Conservation (phyloP, 1,284 basidiomycete species). For the Boletellus deceptivus region DNA sequence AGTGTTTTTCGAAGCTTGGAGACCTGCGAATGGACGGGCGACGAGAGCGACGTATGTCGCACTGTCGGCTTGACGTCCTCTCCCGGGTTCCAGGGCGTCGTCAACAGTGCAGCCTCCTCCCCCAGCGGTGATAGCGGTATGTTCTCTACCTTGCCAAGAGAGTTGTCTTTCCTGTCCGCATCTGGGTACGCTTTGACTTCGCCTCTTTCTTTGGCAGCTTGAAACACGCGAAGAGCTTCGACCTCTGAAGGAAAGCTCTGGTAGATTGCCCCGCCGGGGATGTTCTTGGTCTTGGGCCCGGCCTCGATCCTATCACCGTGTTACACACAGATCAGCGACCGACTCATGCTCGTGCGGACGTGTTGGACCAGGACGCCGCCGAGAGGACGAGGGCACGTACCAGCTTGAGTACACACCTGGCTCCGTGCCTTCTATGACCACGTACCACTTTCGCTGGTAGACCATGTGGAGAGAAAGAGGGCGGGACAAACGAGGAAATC, state of each 20-base stretch:
- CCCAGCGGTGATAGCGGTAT: slow-evolving; percentile 14
- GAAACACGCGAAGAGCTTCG: slow-evolving; percentile 44
- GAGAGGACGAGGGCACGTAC: slow-evolving; percentile 33
- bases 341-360: slow-evolving; percentile 6
- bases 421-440: slow-evolving; percentile 43
- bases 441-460: slow-evolving; percentile 40
- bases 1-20: slow-evolving; percentile 9
- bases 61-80: slow-evolving; percentile 1
- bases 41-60: neutral
- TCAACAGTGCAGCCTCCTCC: slow-evolving; percentile 15
- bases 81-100: slow-evolving; percentile 8
- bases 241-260: slow-evolving; percentile 42
- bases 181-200: slow-evolving; percentile 18
- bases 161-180: neutral
- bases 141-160: slow-evolving; percentile 4
- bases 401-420: slow-evolving; percentile 48
- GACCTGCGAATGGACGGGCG: slow-evolving; percentile 5
- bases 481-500: neutral
- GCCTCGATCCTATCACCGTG: slow-evolving; percentile 42
- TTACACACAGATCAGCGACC: neutral
- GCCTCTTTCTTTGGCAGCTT: slow-evolving; percentile 30
- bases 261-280: slow-evolving; percentile 41
- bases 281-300: slow-evolving; percentile 37
- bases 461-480: slow-evolving; percentile 30
- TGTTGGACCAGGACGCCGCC: slow-evolving; percentile 10